Evolutionary conservation across 805 yeast species (phyloP).

Genomic region (Yamadazyma kitorensis): DNA sequence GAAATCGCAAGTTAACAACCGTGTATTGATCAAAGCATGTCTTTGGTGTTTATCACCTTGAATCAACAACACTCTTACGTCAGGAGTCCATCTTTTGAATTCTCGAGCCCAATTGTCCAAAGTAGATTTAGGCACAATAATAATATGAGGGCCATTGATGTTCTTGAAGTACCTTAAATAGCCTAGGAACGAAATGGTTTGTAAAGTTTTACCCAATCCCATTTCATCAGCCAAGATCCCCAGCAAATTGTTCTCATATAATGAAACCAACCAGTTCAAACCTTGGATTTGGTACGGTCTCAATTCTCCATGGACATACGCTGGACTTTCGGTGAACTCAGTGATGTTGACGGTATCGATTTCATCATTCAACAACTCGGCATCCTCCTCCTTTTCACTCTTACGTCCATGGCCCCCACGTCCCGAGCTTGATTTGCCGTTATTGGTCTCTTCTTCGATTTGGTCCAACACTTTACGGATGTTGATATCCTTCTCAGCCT

Average conservation of each 20-base stretch:
- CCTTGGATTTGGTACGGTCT: slow-evolving; percentile 81
- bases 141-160: slow-evolving; percentile 68
- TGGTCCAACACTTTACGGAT: slow-evolving; percentile 51
- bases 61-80: slow-evolving; percentile 62
- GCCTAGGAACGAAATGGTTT: slow-evolving; percentile 74
- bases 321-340: slow-evolving; percentile 52
- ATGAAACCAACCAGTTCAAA: slow-evolving; percentile 70
- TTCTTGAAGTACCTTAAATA: slow-evolving; percentile 61
- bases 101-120: slow-evolving; percentile 80
- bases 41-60: slow-evolving; percentile 77
- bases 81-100: slow-evolving; percentile 77
- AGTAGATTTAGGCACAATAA: slow-evolving; percentile 78
- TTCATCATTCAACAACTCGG: slow-evolving; percentile 82
- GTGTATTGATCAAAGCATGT: slow-evolving; percentile 47
- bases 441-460: slow-evolving; percentile 15
- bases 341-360: slow-evolving; percentile 43
- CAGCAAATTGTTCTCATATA: slow-evolving; percentile 64
- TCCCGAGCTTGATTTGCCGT: slow-evolving; percentile 19
- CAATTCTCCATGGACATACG: slow-evolving; percentile 53
- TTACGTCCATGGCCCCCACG: slow-evolving; percentile 74
- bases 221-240: slow-evolving; percentile 85
- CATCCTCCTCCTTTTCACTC: slow-evolving; percentile 94
- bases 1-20: slow-evolving; percentile 57
- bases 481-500: slow-evolving; percentile 59
- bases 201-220: slow-evolving; percentile 83